Conservation (phyloP, 2,329 filamentous ascomycete species). For the Penicillium expansum region DNA sequence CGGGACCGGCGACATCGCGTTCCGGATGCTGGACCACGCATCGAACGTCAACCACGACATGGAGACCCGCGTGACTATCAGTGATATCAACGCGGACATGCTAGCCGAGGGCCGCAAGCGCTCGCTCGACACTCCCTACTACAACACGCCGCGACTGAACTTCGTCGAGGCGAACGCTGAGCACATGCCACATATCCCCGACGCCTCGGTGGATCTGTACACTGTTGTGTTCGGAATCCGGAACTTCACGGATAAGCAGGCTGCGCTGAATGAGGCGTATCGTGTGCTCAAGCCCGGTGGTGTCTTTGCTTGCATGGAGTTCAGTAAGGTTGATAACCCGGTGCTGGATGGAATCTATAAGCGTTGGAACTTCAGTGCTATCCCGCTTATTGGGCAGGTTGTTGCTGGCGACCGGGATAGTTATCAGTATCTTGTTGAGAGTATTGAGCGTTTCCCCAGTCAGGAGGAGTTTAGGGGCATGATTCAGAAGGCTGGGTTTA, state of each 20-base stretch:
- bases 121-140: conserved; percentile 62
- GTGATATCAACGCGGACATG: conserved; percentile 97
- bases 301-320: conserved; percentile 94
- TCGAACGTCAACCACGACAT: conserved; percentile 76
- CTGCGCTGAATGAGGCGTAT: conserved; percentile 76
- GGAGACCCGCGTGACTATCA: conserved; percentile 79
- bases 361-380: conserved; percentile 91
- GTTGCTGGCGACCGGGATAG: conserved; percentile 92
- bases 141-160: conserved; percentile 52
- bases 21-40: conserved; percentile 88
- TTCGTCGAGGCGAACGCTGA: conserved; percentile 94
- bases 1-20: conserved; percentile 95
- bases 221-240: conserved; percentile 97
- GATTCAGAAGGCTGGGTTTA: conserved; percentile 68
- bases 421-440: conserved; percentile 98
- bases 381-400: conserved; percentile 90
- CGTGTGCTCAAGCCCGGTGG: conserved; percentile 91
- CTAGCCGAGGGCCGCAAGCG: conserved; percentile 82
- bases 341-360: conserved; percentile 86
- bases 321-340: conserved; percentile 77
- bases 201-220: conserved; percentile 82
- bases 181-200: conserved; percentile 62
- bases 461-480: conserved; percentile 75
- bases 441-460: conserved; percentile 87
- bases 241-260: conserved; percentile 91